Evolutionary conservation across 2,329 filamentous ascomycete genomes (phyloP), one percentile per base, ranked within the genome.

Genomic region (Aspergillus pseudoterreus): DNA sequence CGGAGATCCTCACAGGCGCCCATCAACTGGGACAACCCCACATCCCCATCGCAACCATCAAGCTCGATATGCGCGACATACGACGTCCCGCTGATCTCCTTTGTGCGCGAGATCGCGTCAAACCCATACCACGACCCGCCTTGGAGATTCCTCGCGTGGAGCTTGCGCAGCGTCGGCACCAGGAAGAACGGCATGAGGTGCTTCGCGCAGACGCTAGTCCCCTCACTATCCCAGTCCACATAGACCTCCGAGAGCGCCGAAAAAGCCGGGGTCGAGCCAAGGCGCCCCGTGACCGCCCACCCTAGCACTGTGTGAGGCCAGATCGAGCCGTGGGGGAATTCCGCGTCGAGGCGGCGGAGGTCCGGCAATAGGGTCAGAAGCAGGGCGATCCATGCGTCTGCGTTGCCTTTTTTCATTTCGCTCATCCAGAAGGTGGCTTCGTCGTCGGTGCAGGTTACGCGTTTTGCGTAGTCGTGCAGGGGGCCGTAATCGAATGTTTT

Each of bases 121-220:
- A 14, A 24, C 10, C 43, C 43, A 11, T 6, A 24, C 9, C 21
- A 11, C 15, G 24, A 14, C 11, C 21, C 24, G 24, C 43, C 43
- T 9, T 17, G 6, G 5, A 44, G 43, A 44, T 32, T 17, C 14
- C 15, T 12, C 43, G 43, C 43, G n/a, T 44, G 15, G 24, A 44
- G 15, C 15, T 19, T 19, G 43, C 43, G 43, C 43, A 44, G n/a
- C 6, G 43, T 33, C 12, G 43, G 43, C 14, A 44, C 22, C 12
- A 44, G 24, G 43, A 44, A n/a, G n/a, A 44, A 44, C 22, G 43
- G 43, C 22, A 44, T 30, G 9, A 44, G 14, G 43, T 44, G 43
- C 22, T 44, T n/a, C 8, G 2, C 5, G 24, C 43, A 44, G 6
- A 44, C 24, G n/a, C 4, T 12, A n/a, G 24, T 32, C 2, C 32